Base-by-base conservation (phyloP, 2,329 filamentous ascomycete genomes). In the Bipolaris bicolor region DNA sequence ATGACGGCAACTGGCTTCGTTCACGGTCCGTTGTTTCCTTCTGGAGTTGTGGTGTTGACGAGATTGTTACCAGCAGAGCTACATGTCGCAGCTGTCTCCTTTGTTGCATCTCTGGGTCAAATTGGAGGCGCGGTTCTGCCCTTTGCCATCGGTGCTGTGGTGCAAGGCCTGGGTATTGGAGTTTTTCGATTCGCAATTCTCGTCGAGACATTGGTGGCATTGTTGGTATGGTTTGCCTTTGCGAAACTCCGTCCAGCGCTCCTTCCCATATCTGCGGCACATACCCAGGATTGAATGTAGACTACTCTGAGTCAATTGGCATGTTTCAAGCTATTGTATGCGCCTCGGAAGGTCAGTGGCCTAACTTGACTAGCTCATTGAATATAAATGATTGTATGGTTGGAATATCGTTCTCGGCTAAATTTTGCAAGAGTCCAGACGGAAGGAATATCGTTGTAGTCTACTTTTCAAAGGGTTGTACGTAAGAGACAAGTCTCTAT, bases 21-120 rank as follows among this genome's bases (percentile, higher is more conserved):
- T 16, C 70, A 79, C 45, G 79, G 79, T 1, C 79, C 79, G 0
- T 49, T 80, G 13, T 81, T 79, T 44, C 78, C 79, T 1, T 79
- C 77, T 6, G 78, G 75, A 1, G 69, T 81, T 15, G 71, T 79
- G 3, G 67, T 77, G 7, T 41, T 80, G 18, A 75, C 77, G 1
- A 60, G 68, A 2, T 60, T 78, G 16, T 60, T 81, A 5, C 78
- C 78, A 9, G 62, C 58, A 11, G 69, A 77, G n/a, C 37, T 80
- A 2, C 79, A 81, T 36, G 73, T 82, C 13, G 66, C 65, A 2
- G 79, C 77, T 2, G 78, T 82, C 5, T 78, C 78, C 0, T 79
- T 81, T 29, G 79, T 79, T 1, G 76, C 78, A 1, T 75, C 78
- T 3, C 57, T 81, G 1, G 80, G 80, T 1, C 78, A 81, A 58